Conservation (phyloP, 1,284 basidiomycete species). For the Moesziomyces parantarcticus region DNA sequence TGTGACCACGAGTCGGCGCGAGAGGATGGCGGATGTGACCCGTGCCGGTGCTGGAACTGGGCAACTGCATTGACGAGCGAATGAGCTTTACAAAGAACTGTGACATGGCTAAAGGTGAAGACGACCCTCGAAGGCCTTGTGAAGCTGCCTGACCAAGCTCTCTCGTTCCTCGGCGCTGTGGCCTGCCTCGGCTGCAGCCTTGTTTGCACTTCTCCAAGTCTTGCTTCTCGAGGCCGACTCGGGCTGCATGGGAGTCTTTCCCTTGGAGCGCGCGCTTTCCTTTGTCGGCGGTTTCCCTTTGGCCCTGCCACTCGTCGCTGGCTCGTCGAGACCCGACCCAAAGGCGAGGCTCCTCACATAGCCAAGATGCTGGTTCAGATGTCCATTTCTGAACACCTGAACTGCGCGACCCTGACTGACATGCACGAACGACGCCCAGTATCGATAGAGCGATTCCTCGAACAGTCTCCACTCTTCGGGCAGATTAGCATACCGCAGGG, state of each 20-base stretch:
- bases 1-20: not conserved
- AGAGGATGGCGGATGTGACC: no score
- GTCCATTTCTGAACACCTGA: not conserved
- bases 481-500: constrained; percentile 11
- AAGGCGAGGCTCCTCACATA: not conserved
- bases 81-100: not conserved
- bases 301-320: not conserved
- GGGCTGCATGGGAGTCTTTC: not conserved
- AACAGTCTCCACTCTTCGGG: not conserved
- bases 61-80: not conserved
- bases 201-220: not conserved
- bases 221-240: not conserved
- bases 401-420: not conserved
- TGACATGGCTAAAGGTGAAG: not conserved
- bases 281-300: not conserved
- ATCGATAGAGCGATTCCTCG: constrained; percentile 12
- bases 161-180: not conserved
- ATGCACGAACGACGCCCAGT: constrained; percentile 7
- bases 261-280: not conserved
- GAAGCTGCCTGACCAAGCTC: not conserved
- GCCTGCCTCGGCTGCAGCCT: not conserved
- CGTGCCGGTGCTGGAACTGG: not conserved
- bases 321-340: not conserved
- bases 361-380: not conserved
- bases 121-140: not conserved